phyloP scores from a whole-genome alignment of 139 green algal species.

The Tetradesmus obliquus region DNA sequence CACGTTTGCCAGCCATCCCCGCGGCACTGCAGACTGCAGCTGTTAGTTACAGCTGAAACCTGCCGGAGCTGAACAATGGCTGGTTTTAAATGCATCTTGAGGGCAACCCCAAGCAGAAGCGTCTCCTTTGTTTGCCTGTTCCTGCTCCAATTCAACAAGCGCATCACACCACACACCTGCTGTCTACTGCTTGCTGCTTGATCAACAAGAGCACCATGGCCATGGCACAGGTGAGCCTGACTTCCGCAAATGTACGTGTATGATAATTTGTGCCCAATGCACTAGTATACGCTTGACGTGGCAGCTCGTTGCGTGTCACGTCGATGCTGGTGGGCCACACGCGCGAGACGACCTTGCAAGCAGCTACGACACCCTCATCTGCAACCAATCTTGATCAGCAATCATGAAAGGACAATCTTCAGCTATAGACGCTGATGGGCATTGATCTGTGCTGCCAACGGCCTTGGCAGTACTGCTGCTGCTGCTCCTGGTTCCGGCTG shows the following conservation, averaged over 20 bases:
- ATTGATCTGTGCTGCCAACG: not conserved
- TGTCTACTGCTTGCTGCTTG: not conserved
- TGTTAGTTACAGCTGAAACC: too few relatives aligned
- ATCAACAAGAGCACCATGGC: conserved; percentile 15
- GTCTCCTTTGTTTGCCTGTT: too few relatives aligned
- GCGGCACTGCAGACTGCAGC: too few relatives aligned
- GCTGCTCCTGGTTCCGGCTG: not conserved
- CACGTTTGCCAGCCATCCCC: too few relatives aligned
- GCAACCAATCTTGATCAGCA: not conserved
- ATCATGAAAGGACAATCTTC: not conserved
- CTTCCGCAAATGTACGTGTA: too few relatives aligned
- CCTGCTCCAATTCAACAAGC: not conserved
- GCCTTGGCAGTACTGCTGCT: not conserved
- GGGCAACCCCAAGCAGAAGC: too few relatives aligned
- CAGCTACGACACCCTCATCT: not conserved
- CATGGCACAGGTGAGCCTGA: conserved; percentile 14
- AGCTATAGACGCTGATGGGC: not conserved
- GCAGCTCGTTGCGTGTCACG: not conserved
- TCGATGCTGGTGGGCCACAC: not conserved
- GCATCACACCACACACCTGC: not conserved
- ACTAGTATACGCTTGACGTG: not conserved
- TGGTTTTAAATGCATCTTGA: too few relatives aligned
- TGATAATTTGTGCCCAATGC: not conserved
- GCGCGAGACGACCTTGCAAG: not conserved
- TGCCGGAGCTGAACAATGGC: too few relatives aligned